Conservation (phyloP, 1,284 basidiomycete species). For the Naganishia cerealis region DNA sequence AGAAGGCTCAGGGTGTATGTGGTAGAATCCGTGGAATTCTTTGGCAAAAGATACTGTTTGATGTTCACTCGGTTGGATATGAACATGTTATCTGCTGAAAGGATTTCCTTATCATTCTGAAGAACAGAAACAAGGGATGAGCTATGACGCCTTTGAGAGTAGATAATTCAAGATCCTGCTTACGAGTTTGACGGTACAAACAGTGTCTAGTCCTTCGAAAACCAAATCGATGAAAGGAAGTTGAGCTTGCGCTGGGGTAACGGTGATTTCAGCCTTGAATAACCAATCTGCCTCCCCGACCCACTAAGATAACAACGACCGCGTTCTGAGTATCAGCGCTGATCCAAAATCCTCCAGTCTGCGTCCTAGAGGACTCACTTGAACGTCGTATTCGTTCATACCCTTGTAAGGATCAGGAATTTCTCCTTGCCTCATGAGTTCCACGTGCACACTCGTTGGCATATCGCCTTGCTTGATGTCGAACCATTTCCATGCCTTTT, state of each 20-base stretch:
- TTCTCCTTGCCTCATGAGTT: slow-evolving; percentile 67
- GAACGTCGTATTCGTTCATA: slow-evolving; percentile 80
- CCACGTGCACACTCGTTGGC: slow-evolving; percentile 81
- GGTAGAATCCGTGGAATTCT: neutral
- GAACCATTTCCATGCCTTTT: slow-evolving; percentile 26
- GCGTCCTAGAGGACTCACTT: slow-evolving; percentile 58
- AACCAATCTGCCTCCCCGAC: slow-evolving; percentile 79
- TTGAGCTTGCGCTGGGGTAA: slow-evolving; percentile 58
- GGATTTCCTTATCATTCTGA: slow-evolving; percentile 69
- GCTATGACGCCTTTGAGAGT: neutral
- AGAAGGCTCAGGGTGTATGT: slow-evolving; percentile 64
- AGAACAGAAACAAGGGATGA: neutral
- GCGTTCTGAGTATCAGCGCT: slow-evolving; percentile 10
- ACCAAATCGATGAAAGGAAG: slow-evolving; percentile 67
- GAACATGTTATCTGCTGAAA: slow-evolving; percentile 77
- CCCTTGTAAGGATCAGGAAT: slow-evolving; percentile 78
- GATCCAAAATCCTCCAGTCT: slow-evolving; percentile 34
- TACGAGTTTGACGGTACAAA: slow-evolving; percentile 68
- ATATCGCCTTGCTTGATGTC: slow-evolving; percentile 51
- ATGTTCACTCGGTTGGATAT: slow-evolving; percentile 65
- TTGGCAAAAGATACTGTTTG: slow-evolving; percentile 53
- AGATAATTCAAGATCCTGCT: slow-evolving; percentile 41
- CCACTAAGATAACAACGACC: slow-evolving; percentile 54
- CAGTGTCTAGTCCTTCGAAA: slow-evolving; percentile 86
- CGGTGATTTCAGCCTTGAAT: slow-evolving; percentile 69